Conservation (phyloP, 176 grass and related monocot species). For the Metroxylon sagu region DNA sequence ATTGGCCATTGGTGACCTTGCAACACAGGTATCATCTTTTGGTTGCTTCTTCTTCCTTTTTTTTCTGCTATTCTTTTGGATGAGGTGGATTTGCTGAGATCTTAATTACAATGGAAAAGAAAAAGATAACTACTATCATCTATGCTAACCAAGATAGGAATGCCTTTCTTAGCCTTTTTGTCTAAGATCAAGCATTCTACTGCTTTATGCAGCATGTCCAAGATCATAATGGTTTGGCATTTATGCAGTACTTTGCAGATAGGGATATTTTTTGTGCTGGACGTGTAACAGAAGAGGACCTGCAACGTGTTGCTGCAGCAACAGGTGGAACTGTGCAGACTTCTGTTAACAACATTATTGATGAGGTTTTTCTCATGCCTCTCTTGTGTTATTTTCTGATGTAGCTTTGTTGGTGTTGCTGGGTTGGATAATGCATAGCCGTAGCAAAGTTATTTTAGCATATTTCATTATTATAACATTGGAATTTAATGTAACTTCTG, state of each 20-base stretch:
- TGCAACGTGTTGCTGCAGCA: slow-evolving; percentile 79
- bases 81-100: too few relatives aligned
- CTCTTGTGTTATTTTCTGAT: neutral
- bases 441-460: too few relatives aligned
- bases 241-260: slow-evolving; percentile 76
- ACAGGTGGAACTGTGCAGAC: slow-evolving; percentile 87
- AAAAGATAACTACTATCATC: too few relatives aligned
- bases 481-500: too few relatives aligned
- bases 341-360: slow-evolving; percentile 77
- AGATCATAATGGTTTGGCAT: slow-evolving; percentile 3
- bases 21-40: slow-evolving; percentile 60
- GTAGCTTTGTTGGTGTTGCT: neutral
- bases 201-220: neutral
- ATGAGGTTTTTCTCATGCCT: slow-evolving; percentile 39
- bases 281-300: slow-evolving; percentile 80
- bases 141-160: too few relatives aligned
- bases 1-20: slow-evolving; percentile 92
- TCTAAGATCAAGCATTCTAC: neutral
- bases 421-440: neutral
- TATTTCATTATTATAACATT: too few relatives aligned
- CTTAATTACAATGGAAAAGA: too few relatives aligned
- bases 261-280: slow-evolving; percentile 96
- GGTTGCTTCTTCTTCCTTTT: too few relatives aligned
- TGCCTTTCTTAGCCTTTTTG: too few relatives aligned
- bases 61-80: too few relatives aligned